phyloP scores from a whole-genome alignment of 257 asterid genomes.

The Rubia yunnanensis region DNA sequence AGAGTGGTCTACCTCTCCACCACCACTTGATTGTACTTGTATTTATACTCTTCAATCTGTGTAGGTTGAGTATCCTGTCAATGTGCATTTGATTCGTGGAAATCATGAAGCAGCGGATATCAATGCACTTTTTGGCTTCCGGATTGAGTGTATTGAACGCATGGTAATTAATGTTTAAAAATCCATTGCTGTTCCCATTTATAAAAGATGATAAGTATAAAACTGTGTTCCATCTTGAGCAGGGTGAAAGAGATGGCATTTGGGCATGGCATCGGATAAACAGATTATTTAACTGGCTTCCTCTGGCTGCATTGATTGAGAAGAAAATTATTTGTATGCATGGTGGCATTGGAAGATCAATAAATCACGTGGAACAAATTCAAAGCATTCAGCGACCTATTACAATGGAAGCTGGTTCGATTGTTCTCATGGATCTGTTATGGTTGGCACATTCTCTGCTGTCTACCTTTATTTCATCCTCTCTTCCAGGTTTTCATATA shows the following conservation, averaged over 20 bases:
- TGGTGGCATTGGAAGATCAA: conserved; percentile 99
- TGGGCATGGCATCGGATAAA: conserved; percentile 99
- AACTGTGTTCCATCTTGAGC: conserved; percentile 22
- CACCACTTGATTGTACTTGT: conserved; percentile 13
- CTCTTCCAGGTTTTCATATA: conserved; percentile 8
- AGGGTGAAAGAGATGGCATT: conserved; percentile 99
- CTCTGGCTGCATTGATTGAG: conserved; percentile 93
- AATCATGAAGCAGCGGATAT: conserved; percentile 99
- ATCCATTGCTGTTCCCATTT: conserved; percentile 3
- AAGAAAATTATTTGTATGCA: conserved; percentile 97
- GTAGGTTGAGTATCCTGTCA: conserved; percentile 85
- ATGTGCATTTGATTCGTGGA: conserved; percentile 92
- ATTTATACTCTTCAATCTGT: conserved; percentile 15
- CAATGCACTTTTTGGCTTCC: conserved; percentile 96
- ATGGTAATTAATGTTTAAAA: conserved; percentile 42
- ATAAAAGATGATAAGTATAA: conserved; percentile 13
- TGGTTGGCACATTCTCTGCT: conserved; percentile 48
- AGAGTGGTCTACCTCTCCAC: conserved; percentile 1
- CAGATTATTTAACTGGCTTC: conserved; percentile 97
- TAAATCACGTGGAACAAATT: conserved; percentile 91
- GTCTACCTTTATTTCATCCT: conserved; percentile 3
- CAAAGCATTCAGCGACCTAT: conserved; percentile 95
- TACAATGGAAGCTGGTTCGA: conserved; percentile 98
- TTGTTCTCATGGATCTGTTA: conserved; percentile 92
- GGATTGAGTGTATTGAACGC: conserved; percentile 98